A percentile compares a stretch with the other conserved stretches of the same genome.
These are phyloP conservation scores for Fennellomyces sp. DNA, from an alignment of 371 early-diverging fungal genomes.

Conservation along the genomic window DNA sequence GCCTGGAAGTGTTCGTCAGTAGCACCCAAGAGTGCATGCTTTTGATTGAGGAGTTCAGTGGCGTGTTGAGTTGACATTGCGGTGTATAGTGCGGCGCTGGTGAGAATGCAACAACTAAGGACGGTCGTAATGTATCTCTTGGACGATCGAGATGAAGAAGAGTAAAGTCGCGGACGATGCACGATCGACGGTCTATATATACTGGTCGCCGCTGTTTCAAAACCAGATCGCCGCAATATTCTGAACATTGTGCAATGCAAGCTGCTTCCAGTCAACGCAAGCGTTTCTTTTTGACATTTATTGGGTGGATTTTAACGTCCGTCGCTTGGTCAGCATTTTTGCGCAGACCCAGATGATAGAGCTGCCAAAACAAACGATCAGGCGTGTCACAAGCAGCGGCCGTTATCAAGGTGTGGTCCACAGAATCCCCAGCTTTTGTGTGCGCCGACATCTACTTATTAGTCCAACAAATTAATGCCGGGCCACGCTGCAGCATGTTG, in stretches of 20 bases:
- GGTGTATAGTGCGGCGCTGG: conserved; percentile 10
- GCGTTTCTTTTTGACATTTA: not conserved
- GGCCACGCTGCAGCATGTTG: too few species aligned
- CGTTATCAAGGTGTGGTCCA: too few species aligned
- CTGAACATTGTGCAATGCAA: not conserved
- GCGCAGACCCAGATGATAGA: too few species aligned
- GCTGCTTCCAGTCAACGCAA: too few species aligned
- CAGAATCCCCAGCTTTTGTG: too few species aligned
- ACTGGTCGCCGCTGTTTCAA: conserved; percentile 3
- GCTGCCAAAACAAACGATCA: too few species aligned
- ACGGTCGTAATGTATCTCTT: not conserved
- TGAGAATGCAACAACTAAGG: conserved; percentile 6
- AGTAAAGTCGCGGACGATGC: not conserved
- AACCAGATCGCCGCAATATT: not conserved
- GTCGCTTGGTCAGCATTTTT: not conserved
- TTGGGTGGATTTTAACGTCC: not conserved
- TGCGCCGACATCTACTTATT: too few species aligned
- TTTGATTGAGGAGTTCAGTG: conserved; percentile 22
- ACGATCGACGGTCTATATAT: not conserved
- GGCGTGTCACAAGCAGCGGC: too few species aligned
- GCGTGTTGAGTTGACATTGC: conserved; percentile 25
- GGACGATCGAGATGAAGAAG: not conserved
- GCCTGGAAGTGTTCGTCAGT: not conserved
- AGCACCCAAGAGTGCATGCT: conserved; percentile 10
- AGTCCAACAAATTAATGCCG: too few species aligned